Percentiles rank a stretch among this genome's conserved stretches.
These are phyloP conservation scores for Eimeria praecox DNA, from an alignment of 169 alveolate genomes.

Conservation along the genomic window DNA sequence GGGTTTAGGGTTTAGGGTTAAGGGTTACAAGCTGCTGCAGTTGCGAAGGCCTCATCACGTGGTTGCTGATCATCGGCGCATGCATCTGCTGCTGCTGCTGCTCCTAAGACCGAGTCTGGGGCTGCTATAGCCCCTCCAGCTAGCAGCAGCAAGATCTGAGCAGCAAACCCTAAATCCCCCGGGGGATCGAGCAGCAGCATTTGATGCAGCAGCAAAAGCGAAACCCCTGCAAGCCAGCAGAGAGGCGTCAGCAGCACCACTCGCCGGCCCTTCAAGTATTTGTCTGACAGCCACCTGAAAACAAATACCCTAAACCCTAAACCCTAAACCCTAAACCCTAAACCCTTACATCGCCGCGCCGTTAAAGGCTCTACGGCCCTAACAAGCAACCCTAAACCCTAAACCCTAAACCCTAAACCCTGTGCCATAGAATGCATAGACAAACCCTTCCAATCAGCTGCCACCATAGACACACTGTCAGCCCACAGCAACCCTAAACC, in stretches of 20 bases:
- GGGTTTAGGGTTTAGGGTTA: not conserved
- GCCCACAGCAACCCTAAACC: not conserved
- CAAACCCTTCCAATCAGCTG: not conserved
- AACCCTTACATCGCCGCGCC: not conserved
- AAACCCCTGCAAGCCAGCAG: conserved; percentile 46
- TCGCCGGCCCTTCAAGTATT: conserved; percentile 58
- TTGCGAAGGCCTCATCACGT: not conserved
- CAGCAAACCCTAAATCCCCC: not conserved
- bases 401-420: not conserved
- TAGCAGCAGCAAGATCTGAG: conserved; percentile 36
- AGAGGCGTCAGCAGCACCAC: conserved; percentile 51
- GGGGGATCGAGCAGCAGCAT: conserved; percentile 8
- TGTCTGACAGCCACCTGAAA: conserved; percentile 60
- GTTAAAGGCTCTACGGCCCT: not conserved
- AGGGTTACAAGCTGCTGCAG: conserved; percentile 45
- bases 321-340: not conserved
- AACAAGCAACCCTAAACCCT: not conserved
- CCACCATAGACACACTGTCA: not conserved
- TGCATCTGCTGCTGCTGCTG: conserved; percentile 81
- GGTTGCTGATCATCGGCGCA: conserved; percentile 47
- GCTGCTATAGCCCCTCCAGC: conserved; percentile 80
- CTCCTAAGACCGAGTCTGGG: conserved; percentile 85
- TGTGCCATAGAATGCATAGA: too few species aligned
- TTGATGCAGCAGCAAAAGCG: not conserved
- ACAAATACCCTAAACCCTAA: not conserved